phyloP scores from a whole-genome alignment of 1,284 basidiomycete genomes.

The Entoloma clypeatum region DNA sequence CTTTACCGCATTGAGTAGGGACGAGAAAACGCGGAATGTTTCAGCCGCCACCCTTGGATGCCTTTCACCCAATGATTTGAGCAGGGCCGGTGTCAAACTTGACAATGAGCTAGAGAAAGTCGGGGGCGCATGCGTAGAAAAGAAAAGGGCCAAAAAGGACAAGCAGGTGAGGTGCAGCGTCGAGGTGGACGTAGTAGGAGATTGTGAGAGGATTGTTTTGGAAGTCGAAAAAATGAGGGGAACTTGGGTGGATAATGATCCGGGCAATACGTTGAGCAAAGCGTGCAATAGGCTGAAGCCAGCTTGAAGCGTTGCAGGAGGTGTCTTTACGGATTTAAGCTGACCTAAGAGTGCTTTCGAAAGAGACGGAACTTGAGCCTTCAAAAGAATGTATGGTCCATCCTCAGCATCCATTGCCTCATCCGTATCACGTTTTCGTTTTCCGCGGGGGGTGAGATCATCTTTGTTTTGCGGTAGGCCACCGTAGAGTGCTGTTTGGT shows the following conservation, averaged over 20 bases:
- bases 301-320: slow-evolving; percentile 78
- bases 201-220: slow-evolving; percentile 59
- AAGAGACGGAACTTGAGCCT: slow-evolving; percentile 71
- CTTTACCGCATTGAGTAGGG: slow-evolving; percentile 59
- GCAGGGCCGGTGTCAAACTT: slow-evolving; percentile 67
- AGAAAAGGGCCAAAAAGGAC: slow-evolving; percentile 82
- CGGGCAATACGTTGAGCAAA: slow-evolving; percentile 78
- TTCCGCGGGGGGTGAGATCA: slow-evolving; percentile 52
- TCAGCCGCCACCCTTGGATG: slow-evolving; percentile 80
- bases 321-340: slow-evolving; percentile 76
- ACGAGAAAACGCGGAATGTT: slow-evolving; percentile 77
- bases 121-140: slow-evolving; percentile 73
- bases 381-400: slow-evolving; percentile 68
- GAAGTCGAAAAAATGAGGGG: slow-evolving; percentile 57
- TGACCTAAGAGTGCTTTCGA: slow-evolving; percentile 84
- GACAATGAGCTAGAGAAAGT: slow-evolving; percentile 62
- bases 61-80: slow-evolving; percentile 66
- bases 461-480: slow-evolving; percentile 52
- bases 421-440: slow-evolving; percentile 79
- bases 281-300: slow-evolving; percentile 79
- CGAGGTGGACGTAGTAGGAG: slow-evolving; percentile 66
- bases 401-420: slow-evolving; percentile 79
- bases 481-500: slow-evolving; percentile 78
- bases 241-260: slow-evolving; percentile 75
- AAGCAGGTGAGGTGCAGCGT: slow-evolving; percentile 77